phyloP scores from a whole-genome alignment of 306 rosid genomes.

The Morella rubra region DNA sequence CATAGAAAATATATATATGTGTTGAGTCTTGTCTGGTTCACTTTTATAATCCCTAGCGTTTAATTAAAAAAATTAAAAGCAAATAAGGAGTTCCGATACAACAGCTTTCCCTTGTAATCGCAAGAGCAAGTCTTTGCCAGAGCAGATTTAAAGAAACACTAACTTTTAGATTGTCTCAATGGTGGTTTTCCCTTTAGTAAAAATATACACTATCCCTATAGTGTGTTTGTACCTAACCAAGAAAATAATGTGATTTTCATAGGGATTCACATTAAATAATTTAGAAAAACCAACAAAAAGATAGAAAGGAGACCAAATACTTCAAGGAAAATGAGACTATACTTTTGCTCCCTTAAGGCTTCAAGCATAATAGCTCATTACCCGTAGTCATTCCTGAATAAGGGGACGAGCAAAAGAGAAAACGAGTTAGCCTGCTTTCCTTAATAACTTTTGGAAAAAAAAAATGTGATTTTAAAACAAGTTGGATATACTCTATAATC shows the following conservation, averaged over 20 bases:
- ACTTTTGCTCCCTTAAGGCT: too few species aligned
- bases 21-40: conserved; percentile 27
- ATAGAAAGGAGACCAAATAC: too few species aligned
- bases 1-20: conserved; percentile 6
- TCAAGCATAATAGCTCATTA: too few species aligned
- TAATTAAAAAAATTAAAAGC: conserved; percentile 3
- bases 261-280: too few species aligned
- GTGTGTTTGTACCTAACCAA: conserved; percentile 27
- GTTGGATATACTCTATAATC: too few species aligned
- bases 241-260: neutral
- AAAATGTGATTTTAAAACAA: too few species aligned
- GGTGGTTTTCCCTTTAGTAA: conserved; percentile 10
- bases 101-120: neutral
- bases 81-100: neutral
- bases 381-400: too few species aligned
- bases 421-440: too few species aligned
- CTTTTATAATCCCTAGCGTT: conserved; percentile 12
- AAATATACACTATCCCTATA: conserved; percentile 14
- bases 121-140: neutral
- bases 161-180: conserved; percentile 8
- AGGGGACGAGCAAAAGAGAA: too few species aligned
- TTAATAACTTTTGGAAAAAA: too few species aligned
- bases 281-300: too few species aligned
- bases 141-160: neutral
- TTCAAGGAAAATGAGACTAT: too few species aligned